Conservation (phyloP, 257 asterid species). For the Cruciata laevipes region DNA sequence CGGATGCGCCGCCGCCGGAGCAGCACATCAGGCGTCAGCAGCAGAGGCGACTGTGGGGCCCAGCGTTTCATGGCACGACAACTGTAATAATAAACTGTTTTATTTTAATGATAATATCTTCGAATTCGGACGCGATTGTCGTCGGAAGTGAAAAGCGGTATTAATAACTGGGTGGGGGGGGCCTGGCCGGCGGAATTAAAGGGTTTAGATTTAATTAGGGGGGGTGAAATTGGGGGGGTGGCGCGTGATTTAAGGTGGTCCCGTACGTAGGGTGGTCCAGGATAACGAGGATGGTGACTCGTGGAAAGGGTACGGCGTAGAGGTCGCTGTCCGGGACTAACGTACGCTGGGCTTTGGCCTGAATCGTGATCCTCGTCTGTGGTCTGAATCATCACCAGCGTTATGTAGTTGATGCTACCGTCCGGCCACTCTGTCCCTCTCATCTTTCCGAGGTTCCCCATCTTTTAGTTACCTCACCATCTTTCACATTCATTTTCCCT, state of each 20-base stretch:
- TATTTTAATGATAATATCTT: too few relatives aligned
- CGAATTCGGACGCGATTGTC: background rate
- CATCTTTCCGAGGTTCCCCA: background rate
- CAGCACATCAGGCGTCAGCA: background rate
- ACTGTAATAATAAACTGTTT: too few relatives aligned
- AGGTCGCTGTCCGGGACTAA: constrained; percentile 1
- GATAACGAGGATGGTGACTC: constrained; percentile 16
- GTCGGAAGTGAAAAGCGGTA: background rate
- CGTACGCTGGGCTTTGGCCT: background rate
- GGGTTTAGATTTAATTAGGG: too few relatives aligned
- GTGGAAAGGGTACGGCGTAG: constrained; percentile 20
- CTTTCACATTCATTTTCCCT: background rate
- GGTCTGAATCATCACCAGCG: background rate
- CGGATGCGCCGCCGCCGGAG: background rate
- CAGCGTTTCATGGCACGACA: background rate
- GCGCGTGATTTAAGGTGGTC: constrained; percentile 25
- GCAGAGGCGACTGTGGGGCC: background rate
- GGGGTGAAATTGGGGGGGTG: background rate
- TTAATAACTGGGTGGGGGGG: background rate
- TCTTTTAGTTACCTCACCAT: background rate
- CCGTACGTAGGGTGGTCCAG: constrained; percentile 12
- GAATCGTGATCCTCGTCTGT: background rate
- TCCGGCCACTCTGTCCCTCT: background rate
- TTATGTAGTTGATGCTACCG: background rate
- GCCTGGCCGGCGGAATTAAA: background rate